phyloP scores from a whole-genome alignment of 805 yeast species.

The Kazachstania taianensis region DNA sequence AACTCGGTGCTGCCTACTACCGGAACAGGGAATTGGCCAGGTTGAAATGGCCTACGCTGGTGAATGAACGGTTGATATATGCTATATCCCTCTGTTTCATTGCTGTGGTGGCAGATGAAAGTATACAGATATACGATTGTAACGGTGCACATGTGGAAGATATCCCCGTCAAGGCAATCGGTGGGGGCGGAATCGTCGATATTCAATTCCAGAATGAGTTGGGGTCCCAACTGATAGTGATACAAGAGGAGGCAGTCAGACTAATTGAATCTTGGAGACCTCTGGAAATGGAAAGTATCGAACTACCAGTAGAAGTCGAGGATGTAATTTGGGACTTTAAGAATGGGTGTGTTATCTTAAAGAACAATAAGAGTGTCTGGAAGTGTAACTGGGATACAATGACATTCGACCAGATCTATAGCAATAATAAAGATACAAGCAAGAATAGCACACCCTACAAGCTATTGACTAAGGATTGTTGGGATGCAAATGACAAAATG shows the following conservation, averaged over 20 bases:
- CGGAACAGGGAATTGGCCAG: slow-evolving; percentile 33
- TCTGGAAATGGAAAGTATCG: slow-evolving; percentile 8
- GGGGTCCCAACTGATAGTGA: slow-evolving; percentile 10
- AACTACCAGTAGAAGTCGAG: slow-evolving; percentile 8
- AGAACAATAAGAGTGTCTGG: slow-evolving; percentile 18
- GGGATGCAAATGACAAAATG: slow-evolving; percentile 17
- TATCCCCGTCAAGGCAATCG: slow-evolving; percentile 6
- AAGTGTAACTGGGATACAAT: slow-evolving; percentile 1
- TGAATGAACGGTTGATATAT: slow-evolving; percentile 12
- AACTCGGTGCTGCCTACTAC: slow-evolving; percentile 61
- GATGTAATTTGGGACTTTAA: slow-evolving; percentile 27
- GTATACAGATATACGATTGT: slow-evolving; percentile 32
- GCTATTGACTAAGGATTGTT: slow-evolving; percentile 22
- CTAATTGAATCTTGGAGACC: slow-evolving; percentile 16
- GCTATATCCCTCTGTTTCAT: slow-evolving; percentile 35
- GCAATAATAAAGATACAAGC: slow-evolving; percentile 7
- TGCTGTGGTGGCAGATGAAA: slow-evolving; percentile 29
- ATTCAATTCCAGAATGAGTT: slow-evolving; percentile 13
- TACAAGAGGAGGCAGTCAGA: slow-evolving; percentile 11
- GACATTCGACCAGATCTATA: slow-evolving; percentile 8
- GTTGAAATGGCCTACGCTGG: slow-evolving; percentile 13
- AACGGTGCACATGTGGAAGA: slow-evolving; percentile 17
- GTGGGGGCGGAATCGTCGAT: slow-evolving; percentile 12
- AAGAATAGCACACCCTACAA: slow-evolving; percentile 14
- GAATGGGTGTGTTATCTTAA: slow-evolving; percentile 12